Base-by-base conservation (phyloP, 768 basidiomycete species). In the Boletus insuetus region DNA sequence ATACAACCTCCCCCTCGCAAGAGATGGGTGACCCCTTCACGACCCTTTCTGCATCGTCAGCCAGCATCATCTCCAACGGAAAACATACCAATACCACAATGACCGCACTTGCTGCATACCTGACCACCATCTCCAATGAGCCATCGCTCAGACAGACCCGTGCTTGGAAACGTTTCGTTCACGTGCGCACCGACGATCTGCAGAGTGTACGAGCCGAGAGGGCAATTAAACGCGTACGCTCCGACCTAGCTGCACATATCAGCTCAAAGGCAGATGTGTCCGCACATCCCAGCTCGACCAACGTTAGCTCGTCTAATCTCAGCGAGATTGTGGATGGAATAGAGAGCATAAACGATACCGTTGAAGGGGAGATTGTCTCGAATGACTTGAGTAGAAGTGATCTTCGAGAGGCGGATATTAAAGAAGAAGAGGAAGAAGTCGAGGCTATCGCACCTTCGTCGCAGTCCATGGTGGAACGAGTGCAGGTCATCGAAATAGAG, bases 201-300 rank as follows among this genome's bases (percentile, higher is more conserved):
- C 86, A 94, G 75, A 93, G 91, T 62, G 86, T 86, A 7, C 84
- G 92, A 42, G 85, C 89, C 39, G 91, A 94, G 74, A 80, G 91
- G 59, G 88, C 92, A 5, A 89, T 94, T 73, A 92, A 93, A 75
- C 84, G 90, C 29, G 89, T 91, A 19, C 77, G 91, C 51, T 91
- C 89, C 43, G 93, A 95, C 73, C 75, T 92, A 20, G 90, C 88
- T 11, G 85, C 85, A 12, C 91, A 94, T 64, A 71, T 78, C 51
- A 74, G 81, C 42, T 71, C 75, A 17, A 75, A 60, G 65, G 52
- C 46, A 48, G 74, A 61, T 37, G 37, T 64, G 11, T 55, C 73
- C 2, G 53, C 67, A 16, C 60, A 55, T 9, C 58, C 58, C 24
- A 56, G 55, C 48, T 66, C 66, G 24, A 54, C 59, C 40, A 61